Percentiles rank a stretch among this genome's conserved stretches.
Evolutionary conservation across 1,139 yeast species (phyloP).

Genomic region (Saccharomyces pastorianus): DNA sequence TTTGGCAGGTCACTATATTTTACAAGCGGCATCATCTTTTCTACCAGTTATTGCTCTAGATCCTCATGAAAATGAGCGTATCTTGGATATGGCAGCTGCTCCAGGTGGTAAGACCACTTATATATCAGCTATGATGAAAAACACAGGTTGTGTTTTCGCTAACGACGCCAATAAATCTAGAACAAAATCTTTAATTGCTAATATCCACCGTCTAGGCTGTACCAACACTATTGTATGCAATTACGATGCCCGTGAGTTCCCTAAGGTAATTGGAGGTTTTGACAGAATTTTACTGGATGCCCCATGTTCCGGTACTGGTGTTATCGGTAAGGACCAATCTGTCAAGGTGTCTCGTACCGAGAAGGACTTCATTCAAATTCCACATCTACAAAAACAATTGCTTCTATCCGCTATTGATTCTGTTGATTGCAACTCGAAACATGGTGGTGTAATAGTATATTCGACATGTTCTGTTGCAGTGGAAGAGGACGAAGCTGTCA

Average conservation of each 20-base stretch:
- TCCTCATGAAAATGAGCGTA: conserved; percentile 92
- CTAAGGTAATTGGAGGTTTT: conserved; percentile 96
- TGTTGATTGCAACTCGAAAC: conserved; percentile 82
- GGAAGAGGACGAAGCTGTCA: conserved; percentile 93
- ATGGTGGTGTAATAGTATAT: conserved; percentile 92
- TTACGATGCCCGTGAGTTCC: conserved; percentile 97
- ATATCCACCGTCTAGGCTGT: conserved; percentile 94
- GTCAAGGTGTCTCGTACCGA: conserved; percentile 92
- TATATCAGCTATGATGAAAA: conserved; percentile 92
- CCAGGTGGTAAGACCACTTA: conserved; percentile 99
- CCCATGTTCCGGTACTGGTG: conserved; percentile 99
- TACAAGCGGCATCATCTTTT: conserved; percentile 97
- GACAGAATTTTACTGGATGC: conserved; percentile 94
- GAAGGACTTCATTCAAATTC: conserved; percentile 92
- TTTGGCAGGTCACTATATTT: conserved; percentile 92
- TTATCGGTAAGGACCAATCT: conserved; percentile 92
- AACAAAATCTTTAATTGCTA: conserved; percentile 92
- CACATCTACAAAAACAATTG: conserved; percentile 92
- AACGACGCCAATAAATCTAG: conserved; percentile 95
- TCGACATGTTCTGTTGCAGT: conserved; percentile 98
- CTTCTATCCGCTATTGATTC: conserved; percentile 93
- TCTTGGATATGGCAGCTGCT: conserved; percentile 98
- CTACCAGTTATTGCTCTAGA: conserved; percentile 95
- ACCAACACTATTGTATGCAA: conserved; percentile 94
- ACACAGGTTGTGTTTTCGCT: conserved; percentile 95